Evolutionary conservation across 2,329 filamentous ascomycete species (phyloP), one percentile per base, ranked within the genome.

Genomic region (Dactylellina sp.): DNA sequence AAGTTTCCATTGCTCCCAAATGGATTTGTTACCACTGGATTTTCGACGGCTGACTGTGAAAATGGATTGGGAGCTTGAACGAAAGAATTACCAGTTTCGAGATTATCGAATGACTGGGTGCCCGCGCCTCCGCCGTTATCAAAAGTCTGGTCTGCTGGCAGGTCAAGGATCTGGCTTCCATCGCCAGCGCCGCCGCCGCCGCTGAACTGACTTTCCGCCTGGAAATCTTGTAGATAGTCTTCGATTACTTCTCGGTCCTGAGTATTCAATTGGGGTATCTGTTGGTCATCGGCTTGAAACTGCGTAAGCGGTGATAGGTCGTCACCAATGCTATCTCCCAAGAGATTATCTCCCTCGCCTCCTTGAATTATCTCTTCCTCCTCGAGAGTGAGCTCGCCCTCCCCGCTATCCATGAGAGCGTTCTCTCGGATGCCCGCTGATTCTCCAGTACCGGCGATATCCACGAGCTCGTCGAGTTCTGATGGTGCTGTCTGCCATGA

Each of bases 141-240:
- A 2, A 50, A 25, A 4, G 46, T 50, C 6, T 28, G 20, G n/a
- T 50, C 50, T 14, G 12, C 50, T 16, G 20, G 32, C 5, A 39
- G 14, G 7, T 55, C 50, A 16, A 55, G 22, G 16, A 55, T 4
- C 20, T 55, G 50, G 18, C 50, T 55, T 25, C 46, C 46, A 5
- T 50, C 46, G n/a, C 46, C 46, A 14, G n/a, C 20, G 20, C n/a
- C 22, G 24, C 46, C 46, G n/a, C 46, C 46, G 24, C 46, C 46
- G n/a, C 46, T 22, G 22, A 50, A 20, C n/a, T 50, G 46, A n/a
- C 46, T 50, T 16, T 50, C 46, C 4, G 46, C 46, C n/a, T 50
- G 46, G 14, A 50, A 28, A 14, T 50, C 46, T 11, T 50, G 20
- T 16, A 25, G 14, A 9, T 14, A 2, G 24, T 50, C 24, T 16